phyloP scores from a whole-genome alignment of 305 asterid genomes.

The Withania somnifera region DNA sequence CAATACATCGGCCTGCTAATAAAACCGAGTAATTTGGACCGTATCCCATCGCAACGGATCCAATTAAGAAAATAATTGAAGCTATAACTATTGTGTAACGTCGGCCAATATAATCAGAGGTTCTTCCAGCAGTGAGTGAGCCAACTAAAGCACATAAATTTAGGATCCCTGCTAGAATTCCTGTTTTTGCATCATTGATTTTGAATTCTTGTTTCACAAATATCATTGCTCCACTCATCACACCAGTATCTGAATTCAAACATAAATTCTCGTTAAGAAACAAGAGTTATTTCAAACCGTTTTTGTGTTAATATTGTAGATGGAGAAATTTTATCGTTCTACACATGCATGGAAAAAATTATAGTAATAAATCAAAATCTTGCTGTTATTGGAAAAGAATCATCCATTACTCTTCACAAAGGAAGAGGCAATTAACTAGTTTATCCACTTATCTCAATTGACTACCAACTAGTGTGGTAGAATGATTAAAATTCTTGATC shows the following conservation, averaged over 20 bases:
- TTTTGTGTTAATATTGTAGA: too few relatives aligned
- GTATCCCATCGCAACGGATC: conserved; percentile 63
- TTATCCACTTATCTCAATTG: too few relatives aligned
- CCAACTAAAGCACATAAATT: conserved; percentile 63
- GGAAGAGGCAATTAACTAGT: too few relatives aligned
- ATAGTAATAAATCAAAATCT: neutral
- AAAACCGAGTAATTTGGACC: conserved; percentile 46
- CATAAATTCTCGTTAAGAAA: neutral
- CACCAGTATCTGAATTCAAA: conserved; percentile 54
- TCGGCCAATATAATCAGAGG: conserved; percentile 57
- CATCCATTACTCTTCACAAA: too few relatives aligned
- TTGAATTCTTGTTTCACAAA: conserved; percentile 56
- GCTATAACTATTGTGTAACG: conserved; percentile 49
- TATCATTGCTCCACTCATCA: conserved; percentile 82
- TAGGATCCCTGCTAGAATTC: conserved; percentile 54
- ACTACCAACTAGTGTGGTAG: too few relatives aligned
- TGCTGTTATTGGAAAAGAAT: too few relatives aligned
- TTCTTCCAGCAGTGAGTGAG: conserved; percentile 59
- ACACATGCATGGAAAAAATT: neutral
- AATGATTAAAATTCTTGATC: too few relatives aligned
- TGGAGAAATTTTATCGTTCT: too few relatives aligned
- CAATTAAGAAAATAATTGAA: conserved; percentile 50
- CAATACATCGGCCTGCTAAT: conserved; percentile 42
- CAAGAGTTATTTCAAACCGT: too few relatives aligned
- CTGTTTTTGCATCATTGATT: conserved; percentile 37